A percentile compares a stretch with the other conserved stretches of the same genome.
Conservation (phyloP, 2,329 filamentous ascomycete genomes). For the Nemania diffusa region DNA sequence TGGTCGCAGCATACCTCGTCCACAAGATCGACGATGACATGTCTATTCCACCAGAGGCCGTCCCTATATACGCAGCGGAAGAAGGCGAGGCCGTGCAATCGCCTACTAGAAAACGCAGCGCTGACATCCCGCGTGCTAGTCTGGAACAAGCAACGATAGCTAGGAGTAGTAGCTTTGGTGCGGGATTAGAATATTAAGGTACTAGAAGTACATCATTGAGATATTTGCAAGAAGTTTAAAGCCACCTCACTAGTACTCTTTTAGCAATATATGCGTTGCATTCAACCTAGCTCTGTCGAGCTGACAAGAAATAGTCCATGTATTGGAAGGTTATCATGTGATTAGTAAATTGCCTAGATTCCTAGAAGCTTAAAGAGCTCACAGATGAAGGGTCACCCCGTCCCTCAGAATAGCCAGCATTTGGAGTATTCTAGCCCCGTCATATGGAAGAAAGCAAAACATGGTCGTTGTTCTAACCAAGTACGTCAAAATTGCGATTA, state of each 20-base stretch:
- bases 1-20: constrained; percentile 80
- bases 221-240: neutral
- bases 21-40: constrained; percentile 72
- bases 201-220: neutral
- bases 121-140: constrained; percentile 56
- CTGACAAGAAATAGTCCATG: constrained; percentile 11
- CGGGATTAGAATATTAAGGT: constrained; percentile 58
- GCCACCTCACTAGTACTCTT: neutral
- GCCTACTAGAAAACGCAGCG: constrained; percentile 53
- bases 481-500: neutral
- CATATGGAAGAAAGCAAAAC: neutral
- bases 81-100: constrained; percentile 51
- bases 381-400: neutral
- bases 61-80: constrained; percentile 53
- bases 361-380: neutral
- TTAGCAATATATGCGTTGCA: constrained; percentile 2
- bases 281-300: neutral
- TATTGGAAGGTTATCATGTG: neutral
- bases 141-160: constrained; percentile 59
- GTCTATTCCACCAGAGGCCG: constrained; percentile 51
- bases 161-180: constrained; percentile 60
- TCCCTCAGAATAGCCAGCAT: neutral
- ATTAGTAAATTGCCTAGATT: neutral
- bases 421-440: neutral
- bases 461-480: neutral